phyloP scores from a whole-genome alignment of 176 grass and related monocot genomes.

The Oryza meridionalis region DNA sequence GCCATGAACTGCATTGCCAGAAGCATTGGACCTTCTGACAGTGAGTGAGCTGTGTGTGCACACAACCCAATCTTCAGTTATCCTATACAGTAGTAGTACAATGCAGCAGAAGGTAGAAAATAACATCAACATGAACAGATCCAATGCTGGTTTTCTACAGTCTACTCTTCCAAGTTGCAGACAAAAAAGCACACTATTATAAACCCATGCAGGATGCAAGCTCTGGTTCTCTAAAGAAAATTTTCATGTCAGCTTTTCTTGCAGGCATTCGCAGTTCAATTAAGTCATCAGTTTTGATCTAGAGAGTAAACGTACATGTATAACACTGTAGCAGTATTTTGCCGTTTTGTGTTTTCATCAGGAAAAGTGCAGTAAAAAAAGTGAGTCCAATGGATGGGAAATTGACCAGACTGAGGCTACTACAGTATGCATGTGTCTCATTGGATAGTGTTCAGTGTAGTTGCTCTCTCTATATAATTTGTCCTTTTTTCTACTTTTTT shows the following conservation, averaged over 20 bases:
- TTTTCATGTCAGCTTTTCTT: conserved; percentile 36
- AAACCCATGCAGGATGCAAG: conserved; percentile 41
- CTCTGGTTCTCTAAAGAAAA: conserved; percentile 25
- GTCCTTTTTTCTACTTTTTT: conserved; percentile 17
- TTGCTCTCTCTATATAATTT: neutral
- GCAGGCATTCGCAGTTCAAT: conserved; percentile 22
- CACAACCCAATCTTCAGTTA: neutral
- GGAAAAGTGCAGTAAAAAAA: conserved; percentile 16
- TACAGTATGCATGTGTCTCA: conserved; percentile 22
- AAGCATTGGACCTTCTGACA: conserved; percentile 28
- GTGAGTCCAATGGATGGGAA: conserved; percentile 39
- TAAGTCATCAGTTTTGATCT: neutral
- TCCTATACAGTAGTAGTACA: conserved; percentile 24
- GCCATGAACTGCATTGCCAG: conserved; percentile 9
- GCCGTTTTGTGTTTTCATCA: conserved; percentile 16
- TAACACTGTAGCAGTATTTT: conserved; percentile 6
- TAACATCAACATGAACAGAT: conserved; percentile 30
- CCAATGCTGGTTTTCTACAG: conserved; percentile 12
- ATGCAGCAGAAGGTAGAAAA: conserved; percentile 23
- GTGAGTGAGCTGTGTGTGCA: conserved; percentile 26
- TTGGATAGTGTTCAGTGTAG: conserved; percentile 5
- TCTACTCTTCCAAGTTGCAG: conserved; percentile 29
- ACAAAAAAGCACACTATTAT: conserved; percentile 39
- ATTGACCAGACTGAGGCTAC: conserved; percentile 34
- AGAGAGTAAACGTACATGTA: neutral